phyloP scores from a whole-genome alignment of 2,329 filamentous ascomycete species.

The Exophiala viscosa region DNA sequence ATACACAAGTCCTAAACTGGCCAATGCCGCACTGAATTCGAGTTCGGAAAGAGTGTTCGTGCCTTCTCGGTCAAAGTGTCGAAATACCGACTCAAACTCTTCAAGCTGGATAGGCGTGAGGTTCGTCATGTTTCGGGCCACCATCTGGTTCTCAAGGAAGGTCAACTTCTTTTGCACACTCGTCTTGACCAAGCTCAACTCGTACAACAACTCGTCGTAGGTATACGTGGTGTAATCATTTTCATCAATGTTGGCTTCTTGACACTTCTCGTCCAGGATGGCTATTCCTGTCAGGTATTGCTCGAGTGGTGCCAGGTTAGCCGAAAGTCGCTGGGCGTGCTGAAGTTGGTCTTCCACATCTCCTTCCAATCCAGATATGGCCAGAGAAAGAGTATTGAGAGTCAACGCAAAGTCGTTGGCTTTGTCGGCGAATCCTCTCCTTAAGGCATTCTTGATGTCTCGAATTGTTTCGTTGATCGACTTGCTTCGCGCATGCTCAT shows the following conservation, averaged over 20 bases:
- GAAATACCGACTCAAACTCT: slow-evolving; percentile 97
- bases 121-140: slow-evolving; percentile 97
- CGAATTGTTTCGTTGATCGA: slow-evolving; percentile 97
- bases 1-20: slow-evolving; percentile 92
- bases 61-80: slow-evolving; percentile 92
- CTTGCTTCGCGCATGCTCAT: slow-evolving; percentile 85
- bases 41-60: slow-evolving; percentile 87
- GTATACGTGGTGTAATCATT: slow-evolving; percentile 99
- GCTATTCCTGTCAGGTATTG: slow-evolving; percentile 85
- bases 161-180: slow-evolving; percentile 94
- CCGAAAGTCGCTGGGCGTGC: slow-evolving; percentile 79
- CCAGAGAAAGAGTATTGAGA: slow-evolving; percentile 88
- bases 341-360: slow-evolving; percentile 92
- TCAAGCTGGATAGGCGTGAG: slow-evolving; percentile 96
- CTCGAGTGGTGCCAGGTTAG: slow-evolving; percentile 84
- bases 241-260: slow-evolving; percentile 96
- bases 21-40: slow-evolving; percentile 91
- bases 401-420: slow-evolving; percentile 97
- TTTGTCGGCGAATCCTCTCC: slow-evolving; percentile 92
- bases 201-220: slow-evolving; percentile 92
- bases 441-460: slow-evolving; percentile 95
- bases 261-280: slow-evolving; percentile 79
- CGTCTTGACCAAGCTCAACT: slow-evolving; percentile 83
- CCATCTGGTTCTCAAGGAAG: slow-evolving; percentile 97
- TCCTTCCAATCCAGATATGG: slow-evolving; percentile 94